Percentiles rank a stretch among this genome's conserved stretches.
Conservation (phyloP, 148 eudicot species). For the Dianthus caryophyllus region DNA sequence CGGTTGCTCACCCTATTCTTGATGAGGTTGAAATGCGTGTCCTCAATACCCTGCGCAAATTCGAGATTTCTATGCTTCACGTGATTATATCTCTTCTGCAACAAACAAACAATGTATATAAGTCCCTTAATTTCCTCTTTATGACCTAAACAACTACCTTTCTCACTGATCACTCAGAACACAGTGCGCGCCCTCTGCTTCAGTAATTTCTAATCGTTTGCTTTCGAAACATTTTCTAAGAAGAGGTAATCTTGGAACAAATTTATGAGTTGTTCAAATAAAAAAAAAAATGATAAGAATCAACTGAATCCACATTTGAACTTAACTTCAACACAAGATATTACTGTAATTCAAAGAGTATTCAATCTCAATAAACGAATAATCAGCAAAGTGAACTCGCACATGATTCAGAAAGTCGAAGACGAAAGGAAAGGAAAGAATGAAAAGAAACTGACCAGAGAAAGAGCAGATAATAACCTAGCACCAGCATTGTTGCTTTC, state of each 20-base stretch:
- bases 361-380: not conserved
- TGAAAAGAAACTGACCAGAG: constrained; percentile 74
- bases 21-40: constrained; percentile 61
- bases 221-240: too few relatives aligned
- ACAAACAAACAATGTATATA: constrained; percentile 8
- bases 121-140: too few relatives aligned
- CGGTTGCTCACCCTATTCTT: constrained; percentile 50
- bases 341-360: not conserved
- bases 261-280: too few relatives aligned
- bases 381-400: not conserved
- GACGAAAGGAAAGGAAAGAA: not conserved
- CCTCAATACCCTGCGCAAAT: too few relatives aligned
- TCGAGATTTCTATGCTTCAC: constrained; percentile 76
- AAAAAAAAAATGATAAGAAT: too few relatives aligned
- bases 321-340: too few relatives aligned
- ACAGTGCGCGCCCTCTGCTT: not conserved
- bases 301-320: too few relatives aligned
- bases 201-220: too few relatives aligned
- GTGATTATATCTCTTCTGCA: constrained; percentile 65
- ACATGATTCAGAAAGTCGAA: not conserved
- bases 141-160: too few relatives aligned
- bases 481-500: constrained; percentile 69
- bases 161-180: not conserved
- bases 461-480: constrained; percentile 73
- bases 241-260: too few relatives aligned